Evolutionary conservation across 2,329 filamentous ascomycete genomes (phyloP), one percentile per base, ranked within the genome.

Genomic region (Fusarium tuaranense): DNA sequence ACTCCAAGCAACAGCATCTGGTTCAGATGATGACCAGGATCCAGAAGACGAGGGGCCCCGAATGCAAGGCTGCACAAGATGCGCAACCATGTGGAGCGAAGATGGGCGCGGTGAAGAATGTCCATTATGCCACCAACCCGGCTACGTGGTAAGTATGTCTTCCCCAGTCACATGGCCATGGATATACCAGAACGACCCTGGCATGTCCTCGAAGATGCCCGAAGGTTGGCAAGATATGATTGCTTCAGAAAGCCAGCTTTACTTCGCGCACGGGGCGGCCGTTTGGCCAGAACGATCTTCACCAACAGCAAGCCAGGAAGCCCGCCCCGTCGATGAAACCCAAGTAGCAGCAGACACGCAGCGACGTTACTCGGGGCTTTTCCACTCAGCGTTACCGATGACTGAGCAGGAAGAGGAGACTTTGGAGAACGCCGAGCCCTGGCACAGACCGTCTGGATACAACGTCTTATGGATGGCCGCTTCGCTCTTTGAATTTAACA

Each of bases 401-500:
- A 13, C 13, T 16, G 34, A 36, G 6, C 12, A 36, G 14, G 12
- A 7, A 36, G 14, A 36, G 34, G 34, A 36, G 14, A 14, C 13
- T 36, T 13, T 16, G 14, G 13, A 36, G 34, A 16, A 13, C 13
- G 34, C 34, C 1, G 14, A 16, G 14, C 13, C 34, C 34, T 36
- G 6, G 13, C 34, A 36, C 34, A 36, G 14, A 14, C 30, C 30
- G 9, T 10, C 30, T 16, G 14, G 13, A 14, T 38, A 38, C 73
- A 93, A 92, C 65, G 90, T 98, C 9, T 86, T 98, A 55, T 99
- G 97, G 88, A 88, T 98, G n/a, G 97, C 95, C 14, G 97, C 96
- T 20, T 97, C 94, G 78, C 89, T 98, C 38, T 98, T 98, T 81
- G 95, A 98, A 82, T 99, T 98, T 85, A 97, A 98, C 79, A 98